Conservation (phyloP, 2,329 filamentous ascomycete species). For the Clarireedia hainanense region DNA sequence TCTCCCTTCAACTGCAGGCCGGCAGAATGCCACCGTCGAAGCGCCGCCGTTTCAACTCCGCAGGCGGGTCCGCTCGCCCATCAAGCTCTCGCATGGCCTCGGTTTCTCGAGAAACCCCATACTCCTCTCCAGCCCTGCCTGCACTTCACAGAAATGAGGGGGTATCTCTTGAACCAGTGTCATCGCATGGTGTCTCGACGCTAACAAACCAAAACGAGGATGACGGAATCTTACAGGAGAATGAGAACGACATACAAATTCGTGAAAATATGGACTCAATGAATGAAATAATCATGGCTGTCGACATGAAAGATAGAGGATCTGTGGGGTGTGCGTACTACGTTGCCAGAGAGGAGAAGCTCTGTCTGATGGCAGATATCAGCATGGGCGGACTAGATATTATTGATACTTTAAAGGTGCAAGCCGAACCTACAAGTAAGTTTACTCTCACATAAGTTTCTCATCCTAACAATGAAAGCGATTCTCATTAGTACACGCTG, state of each 20-base stretch:
- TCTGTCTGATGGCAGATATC: constrained; percentile 74
- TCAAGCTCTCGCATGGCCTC: constrained; percentile 19
- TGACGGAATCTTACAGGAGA: constrained; percentile 5
- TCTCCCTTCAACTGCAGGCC: neutral
- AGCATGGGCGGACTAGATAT: constrained; percentile 59
- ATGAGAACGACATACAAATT: constrained; percentile 27
- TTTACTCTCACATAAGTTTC: neutral
- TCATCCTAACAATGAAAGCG: constrained; percentile 19
- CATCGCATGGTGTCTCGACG: constrained; percentile 7
- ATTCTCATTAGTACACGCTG: constrained; percentile 38
- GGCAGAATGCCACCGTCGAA: constrained; percentile 16
- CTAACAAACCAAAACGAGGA: constrained; percentile 10
- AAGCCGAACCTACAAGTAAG: constrained; percentile 42
- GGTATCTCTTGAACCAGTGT: constrained; percentile 13
- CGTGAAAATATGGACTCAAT: constrained; percentile 41
- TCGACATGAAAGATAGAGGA: constrained; percentile 64
- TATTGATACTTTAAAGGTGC: constrained; percentile 51
- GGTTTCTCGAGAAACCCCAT: constrained; percentile 9
- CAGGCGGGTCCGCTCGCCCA: constrained; percentile 8
- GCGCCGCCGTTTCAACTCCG: constrained; percentile 16
- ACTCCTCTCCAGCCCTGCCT: constrained; percentile 17
- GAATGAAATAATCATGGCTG: constrained; percentile 69
- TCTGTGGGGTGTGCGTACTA: constrained; percentile 83
- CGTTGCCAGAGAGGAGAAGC: constrained; percentile 56
- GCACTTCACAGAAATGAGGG: constrained; percentile 13